Evolutionary conservation across 116 monocot genomes (phyloP), one percentile per base, ranked within the genome.

Genomic region (Dioscorea cayenensis): DNA sequence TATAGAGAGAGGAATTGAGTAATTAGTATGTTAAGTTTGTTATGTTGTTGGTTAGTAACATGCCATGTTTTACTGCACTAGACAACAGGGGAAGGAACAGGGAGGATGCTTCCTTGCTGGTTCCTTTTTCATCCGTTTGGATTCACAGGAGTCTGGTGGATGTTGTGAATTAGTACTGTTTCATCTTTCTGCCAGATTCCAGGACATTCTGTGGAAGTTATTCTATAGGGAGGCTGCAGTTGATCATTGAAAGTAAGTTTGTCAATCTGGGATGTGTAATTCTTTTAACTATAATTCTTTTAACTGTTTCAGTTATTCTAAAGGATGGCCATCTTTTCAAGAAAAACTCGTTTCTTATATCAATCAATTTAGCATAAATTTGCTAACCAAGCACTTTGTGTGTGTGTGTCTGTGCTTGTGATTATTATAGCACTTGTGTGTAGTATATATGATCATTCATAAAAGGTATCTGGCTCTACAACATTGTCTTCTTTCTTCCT

Each of bases 391-490:
- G 25, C 25, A 32, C 32, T 32, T n/a, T 32, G 32, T 32, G 32
- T 32, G 32, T 32, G 32, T 32, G 0, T 25, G 25, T 25, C 25
- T 32, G 32, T 32, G 32, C 25, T 32, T 32, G 32, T 32, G 32
- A 32, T 32, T 32, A 32, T 32, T 32, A 32, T 32, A 32, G 32
- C 32, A 32, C 32, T 32, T 32, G 32, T 4, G 32, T 32, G 32
- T 32, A 32, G 32, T 32, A 4, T 2, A n/a, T n/a, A n/a, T n/a
- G n/a, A n/a, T n/a, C n/a, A n/a, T n/a, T n/a, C n/a, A n/a, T n/a
- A n/a, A n/a, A n/a, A n/a, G n/a, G n/a, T 8, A 92, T 95, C 71
- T 95, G 95, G 95, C 85, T 95, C 14, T 92, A 87, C 84, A 96
- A 84, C 60, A n/a, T 96, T 8, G 64, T 96, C 37, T 85, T 85